Evolutionary conservation across 805 yeast genomes (phyloP).

Genomic region (Jamesozyma piceae): DNA sequence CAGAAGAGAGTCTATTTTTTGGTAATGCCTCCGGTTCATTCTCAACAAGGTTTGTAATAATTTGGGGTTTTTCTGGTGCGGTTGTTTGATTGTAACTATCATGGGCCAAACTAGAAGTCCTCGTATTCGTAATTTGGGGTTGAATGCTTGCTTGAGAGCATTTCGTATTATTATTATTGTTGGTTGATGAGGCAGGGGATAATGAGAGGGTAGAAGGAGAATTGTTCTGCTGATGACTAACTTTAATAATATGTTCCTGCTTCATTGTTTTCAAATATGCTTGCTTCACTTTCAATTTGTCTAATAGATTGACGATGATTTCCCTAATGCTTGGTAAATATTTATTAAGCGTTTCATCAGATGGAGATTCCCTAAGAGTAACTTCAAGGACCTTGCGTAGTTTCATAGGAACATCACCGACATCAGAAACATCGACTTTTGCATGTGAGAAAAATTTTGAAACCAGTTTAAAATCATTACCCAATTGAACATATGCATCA

Average conservation of each 20-base stretch:
- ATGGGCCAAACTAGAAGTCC: background rate
- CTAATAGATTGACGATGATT: constrained; percentile 71
- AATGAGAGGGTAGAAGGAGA: constrained; percentile 10
- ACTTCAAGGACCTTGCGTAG: constrained; percentile 73
- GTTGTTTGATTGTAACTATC: background rate
- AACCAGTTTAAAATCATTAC: constrained; percentile 85
- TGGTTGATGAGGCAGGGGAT: background rate
- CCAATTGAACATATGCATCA: constrained; percentile 81
- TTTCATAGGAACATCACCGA: constrained; percentile 84
- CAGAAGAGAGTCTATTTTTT: constrained; percentile 10
- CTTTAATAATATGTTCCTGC: constrained; percentile 10
- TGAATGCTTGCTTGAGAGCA: background rate
- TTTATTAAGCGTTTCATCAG: constrained; percentile 69
- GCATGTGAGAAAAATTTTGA: constrained; percentile 68
- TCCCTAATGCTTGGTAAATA: constrained; percentile 79
- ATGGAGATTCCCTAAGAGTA: constrained; percentile 76
- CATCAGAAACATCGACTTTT: constrained; percentile 71
- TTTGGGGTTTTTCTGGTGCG: constrained; percentile 1
- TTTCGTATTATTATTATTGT: background rate
- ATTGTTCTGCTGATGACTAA: constrained; percentile 11
- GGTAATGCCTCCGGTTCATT: background rate
- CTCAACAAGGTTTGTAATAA: background rate
- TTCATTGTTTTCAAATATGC: constrained; percentile 29
- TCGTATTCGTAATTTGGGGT: background rate
- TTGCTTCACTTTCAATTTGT: constrained; percentile 75